These are phyloP conservation scores for Lantana camara DNA, from an alignment of 257 asterid genomes.

Conservation along the genomic window DNA sequence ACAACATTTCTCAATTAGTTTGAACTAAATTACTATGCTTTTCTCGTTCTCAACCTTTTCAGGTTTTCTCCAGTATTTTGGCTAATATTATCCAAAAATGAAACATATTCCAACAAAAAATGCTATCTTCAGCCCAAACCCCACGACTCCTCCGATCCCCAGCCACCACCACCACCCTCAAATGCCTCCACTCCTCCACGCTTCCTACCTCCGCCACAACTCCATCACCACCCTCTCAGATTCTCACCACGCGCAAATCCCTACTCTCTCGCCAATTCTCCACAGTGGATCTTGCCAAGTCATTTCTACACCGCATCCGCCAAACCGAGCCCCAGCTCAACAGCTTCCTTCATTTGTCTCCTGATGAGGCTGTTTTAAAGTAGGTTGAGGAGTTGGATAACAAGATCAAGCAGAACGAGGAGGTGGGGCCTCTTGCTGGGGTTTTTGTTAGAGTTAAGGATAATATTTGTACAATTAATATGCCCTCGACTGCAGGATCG, in stretches of 20 bases:
- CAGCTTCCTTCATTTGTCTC: slow-evolving; percentile 73
- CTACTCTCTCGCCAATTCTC: slow-evolving; percentile 71
- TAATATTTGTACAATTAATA: slow-evolving; percentile 79
- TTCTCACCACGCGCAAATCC: slow-evolving; percentile 72
- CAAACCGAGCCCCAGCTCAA: slow-evolving; percentile 78
- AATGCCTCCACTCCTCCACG: slow-evolving; percentile 51
- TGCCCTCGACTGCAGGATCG: slow-evolving; percentile 97
- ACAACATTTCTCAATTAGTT: too few species aligned
- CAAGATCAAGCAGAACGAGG: slow-evolving; percentile 60
- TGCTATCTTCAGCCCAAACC: slow-evolving; percentile 68
- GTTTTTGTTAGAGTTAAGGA: slow-evolving; percentile 87
- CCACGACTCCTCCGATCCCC: slow-evolving; percentile 69
- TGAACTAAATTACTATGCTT: too few species aligned
- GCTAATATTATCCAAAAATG: too few species aligned
- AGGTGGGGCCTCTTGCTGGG: slow-evolving; percentile 82
- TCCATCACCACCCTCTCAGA: slow-evolving; percentile 59
- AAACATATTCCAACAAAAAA: too few species aligned
- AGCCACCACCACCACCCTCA: slow-evolving; percentile 35
- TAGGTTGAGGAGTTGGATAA: slow-evolving; percentile 75
- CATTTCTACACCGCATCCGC: slow-evolving; percentile 70
- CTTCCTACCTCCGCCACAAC: slow-evolving; percentile 34
- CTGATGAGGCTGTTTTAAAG: slow-evolving; percentile 54
- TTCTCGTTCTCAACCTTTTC: too few species aligned
- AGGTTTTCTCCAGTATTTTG: too few species aligned
- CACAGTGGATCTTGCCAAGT: slow-evolving; percentile 69